Conservation (phyloP, 345 rosid species). For the Atalantia buxifolia region DNA sequence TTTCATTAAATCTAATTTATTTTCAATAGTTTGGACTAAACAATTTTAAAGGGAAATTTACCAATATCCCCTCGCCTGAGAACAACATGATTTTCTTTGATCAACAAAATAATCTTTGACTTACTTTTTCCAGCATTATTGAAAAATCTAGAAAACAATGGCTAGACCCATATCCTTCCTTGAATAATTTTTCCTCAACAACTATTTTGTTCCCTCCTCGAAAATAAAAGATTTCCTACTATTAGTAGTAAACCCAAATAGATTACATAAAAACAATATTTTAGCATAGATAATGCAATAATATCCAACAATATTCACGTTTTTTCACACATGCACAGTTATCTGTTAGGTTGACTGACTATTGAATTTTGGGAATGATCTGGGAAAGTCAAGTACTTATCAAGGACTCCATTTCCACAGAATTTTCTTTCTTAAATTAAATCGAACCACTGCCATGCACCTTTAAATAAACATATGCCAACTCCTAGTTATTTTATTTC, state of each 20-base stretch:
- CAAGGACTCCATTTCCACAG: background rate
- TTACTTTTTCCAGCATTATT: background rate
- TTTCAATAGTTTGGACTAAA: background rate
- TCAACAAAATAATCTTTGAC: background rate
- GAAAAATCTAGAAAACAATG: background rate
- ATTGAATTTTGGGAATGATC: background rate
- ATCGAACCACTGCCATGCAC: background rate
- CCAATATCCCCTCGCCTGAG: background rate
- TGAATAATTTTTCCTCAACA: background rate
- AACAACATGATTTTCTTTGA: background rate
- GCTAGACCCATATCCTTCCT: background rate
- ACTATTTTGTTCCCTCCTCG: background rate
- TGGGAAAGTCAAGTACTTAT: background rate
- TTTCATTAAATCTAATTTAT: background rate
- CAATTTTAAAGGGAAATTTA: too few relatives aligned
- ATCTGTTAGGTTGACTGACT: background rate
- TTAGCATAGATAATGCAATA: background rate
- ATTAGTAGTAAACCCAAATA: too few relatives aligned
- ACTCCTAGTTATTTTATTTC: background rate
- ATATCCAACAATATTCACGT: background rate
- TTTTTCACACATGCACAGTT: background rate
- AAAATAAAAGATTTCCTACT: too few relatives aligned
- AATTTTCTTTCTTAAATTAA: background rate
- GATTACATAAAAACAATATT: too few relatives aligned
- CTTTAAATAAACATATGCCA: background rate